These are phyloP conservation scores for Leucosporidium yakuticum DNA, from an alignment of 768 basidiomycete genomes.

Conservation along the genomic window DNA sequence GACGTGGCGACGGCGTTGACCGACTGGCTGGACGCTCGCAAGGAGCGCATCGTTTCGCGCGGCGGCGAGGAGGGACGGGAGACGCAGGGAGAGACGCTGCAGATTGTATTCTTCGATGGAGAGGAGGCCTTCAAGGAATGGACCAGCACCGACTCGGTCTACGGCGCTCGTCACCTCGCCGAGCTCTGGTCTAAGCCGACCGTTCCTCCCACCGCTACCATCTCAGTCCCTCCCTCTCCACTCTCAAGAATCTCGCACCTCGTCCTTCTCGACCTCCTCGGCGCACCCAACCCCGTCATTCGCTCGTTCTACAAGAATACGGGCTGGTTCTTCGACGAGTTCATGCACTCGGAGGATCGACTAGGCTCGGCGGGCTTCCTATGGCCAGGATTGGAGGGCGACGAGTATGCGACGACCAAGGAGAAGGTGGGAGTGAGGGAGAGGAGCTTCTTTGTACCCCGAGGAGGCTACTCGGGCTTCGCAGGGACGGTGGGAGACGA, in stretches of 20 bases:
- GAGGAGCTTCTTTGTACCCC: constrained; percentile 58
- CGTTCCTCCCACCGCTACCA: constrained; percentile 48
- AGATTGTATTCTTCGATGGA: constrained; percentile 92
- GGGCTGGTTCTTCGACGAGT: constrained; percentile 81
- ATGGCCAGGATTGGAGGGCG: constrained; percentile 21
- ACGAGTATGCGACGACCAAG: constrained; percentile 24
- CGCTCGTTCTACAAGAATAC: constrained; percentile 79
- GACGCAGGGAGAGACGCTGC: constrained; percentile 75
- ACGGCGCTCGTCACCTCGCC: constrained; percentile 94
- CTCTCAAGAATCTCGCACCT: constrained; percentile 79
- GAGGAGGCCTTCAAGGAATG: constrained; percentile 92
- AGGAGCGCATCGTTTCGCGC: constrained; percentile 51
- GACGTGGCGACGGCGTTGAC: constrained; percentile 65
- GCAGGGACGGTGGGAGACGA: constrained; percentile 61
- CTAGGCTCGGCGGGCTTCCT: constrained; percentile 64
- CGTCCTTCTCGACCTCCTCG: constrained; percentile 86
- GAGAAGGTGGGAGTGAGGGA: constrained; percentile 30
- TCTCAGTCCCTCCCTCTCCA: constrained; percentile 51
- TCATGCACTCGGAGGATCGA: constrained; percentile 65
- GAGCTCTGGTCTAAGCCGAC: constrained; percentile 72
- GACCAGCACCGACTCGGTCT: constrained; percentile 84
- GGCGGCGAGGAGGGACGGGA: constrained; percentile 54
- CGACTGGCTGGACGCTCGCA: constrained; percentile 58
- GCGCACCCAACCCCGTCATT: constrained; percentile 66
- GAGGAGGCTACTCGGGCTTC: constrained; percentile 47